Base-by-base conservation (phyloP, 352 stramenopile species). In the Phytophthora idaei region DNA sequence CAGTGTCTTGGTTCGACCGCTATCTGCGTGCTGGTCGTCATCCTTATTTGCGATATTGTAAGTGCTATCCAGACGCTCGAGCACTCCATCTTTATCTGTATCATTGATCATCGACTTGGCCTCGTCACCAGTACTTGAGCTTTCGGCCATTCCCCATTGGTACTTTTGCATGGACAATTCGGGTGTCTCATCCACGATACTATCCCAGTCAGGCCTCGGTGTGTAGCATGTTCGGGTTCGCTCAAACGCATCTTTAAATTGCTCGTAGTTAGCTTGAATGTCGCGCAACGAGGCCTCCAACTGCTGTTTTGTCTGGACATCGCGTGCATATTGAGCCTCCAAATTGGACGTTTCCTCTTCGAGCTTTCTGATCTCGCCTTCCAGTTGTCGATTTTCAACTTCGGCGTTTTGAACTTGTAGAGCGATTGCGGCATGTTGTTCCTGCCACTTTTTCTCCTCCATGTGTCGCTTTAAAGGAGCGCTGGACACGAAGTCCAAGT, bases 161-260 rank as follows among this genome's bases (percentile, higher is more conserved):
- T 82, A 76, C 52, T 80, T 75, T 17, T 90, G 76, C 17, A 77
- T 69, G 1, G 79, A 85, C 0, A 94, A 55, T 68, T 93, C 86
- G 0, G 86, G 86, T 11, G 84, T 88, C 25, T 73, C 56, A 1
- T 78, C 71, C 7, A 94, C 72, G 17, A 94, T 87, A 8, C 44
- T 46, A 53, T 87, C 77, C 84, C 86, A 93, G 29, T 73, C 56
- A 4, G 86, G 86, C 8, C 86, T 77, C 5, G 86, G 86, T 6
- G 86, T 93, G 61, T 93, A 85, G 61, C 84, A 92, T 12, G 69
- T 57, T 27, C 78, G 74, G 0, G 78, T 72, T 29, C 75, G 59
- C 8, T 77, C 44, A 53, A 56, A 79, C 1, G 67, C 57, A 15
- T 59, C 36, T 17, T 78, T 69, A 0, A 74, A 66, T 25, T 56